phyloP scores from a whole-genome alignment of 2,329 filamentous ascomycete species.

The Tolypocladium tropicale region DNA sequence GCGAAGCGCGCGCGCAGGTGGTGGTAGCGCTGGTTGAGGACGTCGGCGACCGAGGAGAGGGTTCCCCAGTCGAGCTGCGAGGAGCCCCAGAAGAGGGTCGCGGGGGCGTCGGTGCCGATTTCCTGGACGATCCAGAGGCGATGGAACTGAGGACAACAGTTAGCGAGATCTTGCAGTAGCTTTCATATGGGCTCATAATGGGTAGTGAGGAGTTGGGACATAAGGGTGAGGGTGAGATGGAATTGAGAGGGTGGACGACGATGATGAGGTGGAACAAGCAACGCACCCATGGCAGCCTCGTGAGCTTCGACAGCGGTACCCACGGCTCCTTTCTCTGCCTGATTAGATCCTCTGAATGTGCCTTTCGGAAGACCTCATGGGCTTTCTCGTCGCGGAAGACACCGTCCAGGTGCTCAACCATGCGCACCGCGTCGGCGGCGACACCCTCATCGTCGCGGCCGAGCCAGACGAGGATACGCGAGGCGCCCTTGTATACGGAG shows the following conservation, averaged over 20 bases:
- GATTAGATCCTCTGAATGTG: slow-evolving; percentile 18
- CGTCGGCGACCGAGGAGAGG: slow-evolving; percentile 17
- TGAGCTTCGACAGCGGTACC: slow-evolving; percentile 21
- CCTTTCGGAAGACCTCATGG: slow-evolving; percentile 16
- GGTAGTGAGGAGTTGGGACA: background rate
- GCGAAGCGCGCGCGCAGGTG: slow-evolving; percentile 17
- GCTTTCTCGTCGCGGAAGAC: slow-evolving; percentile 19
- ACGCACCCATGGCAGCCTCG: slow-evolving; percentile 22
- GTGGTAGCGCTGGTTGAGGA: slow-evolving; percentile 23
- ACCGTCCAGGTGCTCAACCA: slow-evolving; percentile 15
- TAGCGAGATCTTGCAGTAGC: background rate
- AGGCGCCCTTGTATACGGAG: slow-evolving; percentile 22
- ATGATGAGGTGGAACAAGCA: background rate
- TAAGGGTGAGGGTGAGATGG: background rate
- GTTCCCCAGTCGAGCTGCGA: slow-evolving; percentile 20
- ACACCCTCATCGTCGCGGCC: slow-evolving; percentile 17
- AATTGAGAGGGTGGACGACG: background rate
- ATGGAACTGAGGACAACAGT: slow-evolving; percentile 15
- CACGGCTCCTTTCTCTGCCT: slow-evolving; percentile 16
- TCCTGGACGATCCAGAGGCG: slow-evolving; percentile 27
- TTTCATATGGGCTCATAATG: too few relatives aligned
- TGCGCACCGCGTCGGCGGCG: slow-evolving; percentile 15
- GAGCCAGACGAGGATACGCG: slow-evolving; percentile 24
- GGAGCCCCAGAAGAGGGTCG: slow-evolving; percentile 23
- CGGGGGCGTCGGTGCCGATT: slow-evolving; percentile 21